Evolutionary conservation across 768 basidiomycete species (phyloP), one percentile per base, ranked within the genome.

Genomic region (Rhodotorula babjevae): DNA sequence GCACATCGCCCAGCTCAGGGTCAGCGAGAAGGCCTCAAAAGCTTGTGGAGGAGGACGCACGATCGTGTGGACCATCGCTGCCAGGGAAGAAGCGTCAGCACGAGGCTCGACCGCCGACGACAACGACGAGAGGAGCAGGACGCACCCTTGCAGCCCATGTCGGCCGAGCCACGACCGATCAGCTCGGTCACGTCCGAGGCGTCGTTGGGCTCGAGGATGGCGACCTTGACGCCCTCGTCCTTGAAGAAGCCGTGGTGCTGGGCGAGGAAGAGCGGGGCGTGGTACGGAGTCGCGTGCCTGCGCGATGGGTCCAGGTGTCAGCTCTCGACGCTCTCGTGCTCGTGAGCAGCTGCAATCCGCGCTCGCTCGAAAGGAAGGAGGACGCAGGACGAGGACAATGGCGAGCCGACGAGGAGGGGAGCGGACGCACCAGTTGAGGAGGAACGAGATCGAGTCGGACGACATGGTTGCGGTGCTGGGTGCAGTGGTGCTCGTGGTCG

Each of bases 61-160:
- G 47, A 78, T 73, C 18, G 76, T 78, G 70, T 78, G 77, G 25
- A 78, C 73, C 76, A 77, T 76, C 16, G 76, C 50, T 52, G 50
- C 1, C 25, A 27, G 25, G 11, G 11, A 52, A 25, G 7, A 1
- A 25, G 11, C 25, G 25, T 23, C 50, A 25, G 23, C 25, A 27
- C 3, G 4, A 19, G 16, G 19, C 8, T 23, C 19, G 47, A 49
- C 47, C 23, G 50, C 9, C 50, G 23, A 27, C 23, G 25, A 52
- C 23, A 12, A 14, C 23, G 12, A 11, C 23, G 50, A 12, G 25
- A 25, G 27, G 50, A 12, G 25, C 23, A 27, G 23, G 50, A 6
- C 11, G 1, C 44, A 46, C 23, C 78, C 49, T 78, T 78, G 47
- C 66, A 66, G 29, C 76, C 78, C 50, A 78, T 66, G 56, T 77